Conservation (phyloP, 1,284 basidiomycete genomes). For the Cryptococcus jaspeensis region DNA sequence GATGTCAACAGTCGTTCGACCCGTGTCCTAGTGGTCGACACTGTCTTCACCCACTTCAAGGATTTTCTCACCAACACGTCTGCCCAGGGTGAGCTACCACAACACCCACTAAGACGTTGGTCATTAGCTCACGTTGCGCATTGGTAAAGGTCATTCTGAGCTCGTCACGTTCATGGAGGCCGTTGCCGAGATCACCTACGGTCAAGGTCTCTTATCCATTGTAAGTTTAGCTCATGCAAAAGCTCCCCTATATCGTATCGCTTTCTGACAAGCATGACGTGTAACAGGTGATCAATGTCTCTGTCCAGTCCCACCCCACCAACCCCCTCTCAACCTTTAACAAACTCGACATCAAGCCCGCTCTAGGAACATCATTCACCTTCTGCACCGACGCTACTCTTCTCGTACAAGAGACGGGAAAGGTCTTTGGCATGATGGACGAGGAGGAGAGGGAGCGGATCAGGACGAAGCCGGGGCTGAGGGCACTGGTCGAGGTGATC, state of each 20-base stretch:
- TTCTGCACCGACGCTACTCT: slow-evolving; percentile 42
- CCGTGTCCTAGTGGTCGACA: slow-evolving; percentile 42
- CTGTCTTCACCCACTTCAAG: slow-evolving; percentile 39
- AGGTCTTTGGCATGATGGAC: slow-evolving; percentile 45
- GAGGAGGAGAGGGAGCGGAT: slow-evolving; percentile 40
- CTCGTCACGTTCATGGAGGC: slow-evolving; percentile 46
- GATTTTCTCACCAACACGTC: slow-evolving; percentile 37
- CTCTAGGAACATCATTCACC: slow-evolving; percentile 40
- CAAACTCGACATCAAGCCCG: slow-evolving; percentile 41
- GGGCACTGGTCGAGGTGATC: slow-evolving; percentile 45
- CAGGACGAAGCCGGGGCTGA: slow-evolving; percentile 28
- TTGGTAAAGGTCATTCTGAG: slow-evolving; percentile 39
- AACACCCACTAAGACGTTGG: not conserved
- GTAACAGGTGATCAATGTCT: slow-evolving; percentile 38
- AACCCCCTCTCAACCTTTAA: slow-evolving; percentile 45
- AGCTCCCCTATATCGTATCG: not conserved
- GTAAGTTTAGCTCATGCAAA: slow-evolving; percentile 16
- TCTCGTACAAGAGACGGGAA: slow-evolving; percentile 44
- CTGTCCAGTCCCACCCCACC: slow-evolving; percentile 29
- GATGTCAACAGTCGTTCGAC: too few species aligned
- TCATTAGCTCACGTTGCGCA: slow-evolving; percentile 5
- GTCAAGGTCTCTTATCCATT: slow-evolving; percentile 25
- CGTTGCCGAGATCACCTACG: slow-evolving; percentile 34
- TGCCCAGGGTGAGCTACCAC: slow-evolving; percentile 35
- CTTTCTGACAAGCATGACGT: not conserved